Conservation (phyloP, 306 rosid species). For the Heteromeles arbutifolia region DNA sequence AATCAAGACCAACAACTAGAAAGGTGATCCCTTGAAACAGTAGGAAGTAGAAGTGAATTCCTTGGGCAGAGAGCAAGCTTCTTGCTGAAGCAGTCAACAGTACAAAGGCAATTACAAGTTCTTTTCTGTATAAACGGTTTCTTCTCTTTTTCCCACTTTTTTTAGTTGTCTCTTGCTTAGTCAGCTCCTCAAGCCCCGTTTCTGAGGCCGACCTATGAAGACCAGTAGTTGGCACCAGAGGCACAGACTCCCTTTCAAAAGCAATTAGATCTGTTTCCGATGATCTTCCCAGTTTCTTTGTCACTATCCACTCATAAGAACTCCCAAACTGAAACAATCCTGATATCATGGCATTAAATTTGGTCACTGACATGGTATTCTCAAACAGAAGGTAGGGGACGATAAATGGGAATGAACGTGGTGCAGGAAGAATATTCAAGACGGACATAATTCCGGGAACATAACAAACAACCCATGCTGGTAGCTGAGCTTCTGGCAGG, state of each 20-base stretch:
- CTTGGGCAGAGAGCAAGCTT: constrained; percentile 95
- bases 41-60: constrained; percentile 95
- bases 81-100: constrained; percentile 80
- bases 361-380: constrained; percentile 97
- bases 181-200: constrained; percentile 74
- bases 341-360: constrained; percentile 96
- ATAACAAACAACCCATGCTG: constrained; percentile 94
- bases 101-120: constrained; percentile 83
- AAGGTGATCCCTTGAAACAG: constrained; percentile 93
- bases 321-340: constrained; percentile 88
- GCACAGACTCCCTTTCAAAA: constrained; percentile 60
- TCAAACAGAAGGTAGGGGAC: constrained; percentile 94
- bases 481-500: constrained; percentile 96
- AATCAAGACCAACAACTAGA: constrained; percentile 89
- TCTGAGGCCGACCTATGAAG: constrained; percentile 83
- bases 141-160: constrained; percentile 53
- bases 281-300: constrained; percentile 91
- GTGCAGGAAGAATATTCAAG: constrained; percentile 79
- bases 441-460: constrained; percentile 93
- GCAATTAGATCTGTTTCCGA: constrained; percentile 84
- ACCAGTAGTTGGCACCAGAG: constrained; percentile 41
- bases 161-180: constrained; percentile 61
- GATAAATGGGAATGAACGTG: constrained; percentile 78
- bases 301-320: constrained; percentile 96
- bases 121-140: constrained; percentile 87